Evolutionary conservation across 2,329 filamentous ascomycete species (phyloP), one percentile per base, ranked within the genome.

Genomic region (Microcyclosporella mali): DNA sequence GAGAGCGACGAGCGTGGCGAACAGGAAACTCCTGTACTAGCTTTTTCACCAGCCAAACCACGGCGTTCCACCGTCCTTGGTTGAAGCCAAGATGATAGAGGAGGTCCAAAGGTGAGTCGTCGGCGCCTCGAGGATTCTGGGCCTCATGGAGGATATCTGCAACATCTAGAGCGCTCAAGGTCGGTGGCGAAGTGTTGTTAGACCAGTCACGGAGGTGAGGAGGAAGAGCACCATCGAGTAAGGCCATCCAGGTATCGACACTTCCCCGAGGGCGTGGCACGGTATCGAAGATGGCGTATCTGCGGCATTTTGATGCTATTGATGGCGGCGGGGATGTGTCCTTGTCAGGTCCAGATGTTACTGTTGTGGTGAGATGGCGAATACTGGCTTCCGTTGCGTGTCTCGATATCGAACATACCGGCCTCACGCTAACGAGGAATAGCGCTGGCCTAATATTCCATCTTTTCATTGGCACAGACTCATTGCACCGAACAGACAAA

Each of bases 21-120:
- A 37, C 34, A 46, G 53, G 17, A 18, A 53, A 42, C 41, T 60
- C 52, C 33, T 70, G 67, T 1, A 66, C 55, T 16, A 71, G 53
- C 39, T 65, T 63, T 49, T 68, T 70, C 11, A 67, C 61, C 18
- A 72, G 59, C 70, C 70, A 73, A 11, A 70, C 57, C 3, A 68
- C 65, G 17, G 64, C 60, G 41, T 60, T 59, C 70, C 70, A 73
- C 32, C 68, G 61, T 14, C 61, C 58, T 47, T 68, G 57, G 2
- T 58, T 52, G 18, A 69, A 37, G 2, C 63, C 69, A 2, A 73
- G 46, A 41, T 70, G 49, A 39, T 53, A 57, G 14, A 73, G 55
- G 6, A 72, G 47, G 45, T 72, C 67, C 6, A 66, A 33, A 6
- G 43, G 36, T 3, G 39, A 40, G 11, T 40, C 25, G 4, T 43